A percentile compares a stretch with the other conserved stretches of the same genome.
Conservation (phyloP, 352 stramenopile genomes). For the Globisporangium rhizosaccharum region DNA sequence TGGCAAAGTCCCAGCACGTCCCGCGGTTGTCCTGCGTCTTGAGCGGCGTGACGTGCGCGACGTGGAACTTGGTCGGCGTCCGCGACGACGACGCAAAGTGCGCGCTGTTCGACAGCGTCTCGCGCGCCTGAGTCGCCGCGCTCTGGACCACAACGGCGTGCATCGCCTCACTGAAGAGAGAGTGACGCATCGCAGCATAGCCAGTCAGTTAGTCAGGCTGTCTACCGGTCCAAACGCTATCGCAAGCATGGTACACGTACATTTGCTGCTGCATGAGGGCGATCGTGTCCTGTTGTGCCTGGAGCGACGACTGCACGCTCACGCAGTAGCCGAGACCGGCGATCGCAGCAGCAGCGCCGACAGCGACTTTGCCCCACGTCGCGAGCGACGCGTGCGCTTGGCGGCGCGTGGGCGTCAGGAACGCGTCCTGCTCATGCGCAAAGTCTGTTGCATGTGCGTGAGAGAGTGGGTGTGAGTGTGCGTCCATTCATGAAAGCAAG, state of each 20-base stretch:
- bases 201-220: neutral
- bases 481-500: no score
- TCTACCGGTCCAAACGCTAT: no score
- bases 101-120: constrained; percentile 18
- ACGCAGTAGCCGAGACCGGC: constrained; percentile 26
- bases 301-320: constrained; percentile 35
- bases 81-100: constrained; percentile 11
- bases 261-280: constrained; percentile 44
- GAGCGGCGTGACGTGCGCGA: constrained; percentile 46
- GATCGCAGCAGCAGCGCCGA: constrained; percentile 29
- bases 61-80: constrained; percentile 53
- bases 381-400: neutral
- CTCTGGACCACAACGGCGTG: constrained; percentile 28
- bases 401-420: constrained; percentile 6
- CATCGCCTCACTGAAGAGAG: constrained; percentile 34
- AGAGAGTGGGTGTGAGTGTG: neutral
- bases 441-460: constrained; percentile 10
- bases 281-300: constrained; percentile 27
- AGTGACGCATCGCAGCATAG: neutral
- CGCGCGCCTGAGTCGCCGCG: constrained; percentile 3
- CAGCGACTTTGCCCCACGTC: constrained; percentile 27
- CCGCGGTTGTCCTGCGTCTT: constrained; percentile 68
- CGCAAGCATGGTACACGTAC: constrained; percentile 15
- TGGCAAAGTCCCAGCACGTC: constrained; percentile 70
- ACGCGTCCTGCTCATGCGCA: constrained; percentile 19